Evolutionary conservation across 2,329 filamentous ascomycete species (phyloP).

Genomic region (Aphanocladium album): DNA sequence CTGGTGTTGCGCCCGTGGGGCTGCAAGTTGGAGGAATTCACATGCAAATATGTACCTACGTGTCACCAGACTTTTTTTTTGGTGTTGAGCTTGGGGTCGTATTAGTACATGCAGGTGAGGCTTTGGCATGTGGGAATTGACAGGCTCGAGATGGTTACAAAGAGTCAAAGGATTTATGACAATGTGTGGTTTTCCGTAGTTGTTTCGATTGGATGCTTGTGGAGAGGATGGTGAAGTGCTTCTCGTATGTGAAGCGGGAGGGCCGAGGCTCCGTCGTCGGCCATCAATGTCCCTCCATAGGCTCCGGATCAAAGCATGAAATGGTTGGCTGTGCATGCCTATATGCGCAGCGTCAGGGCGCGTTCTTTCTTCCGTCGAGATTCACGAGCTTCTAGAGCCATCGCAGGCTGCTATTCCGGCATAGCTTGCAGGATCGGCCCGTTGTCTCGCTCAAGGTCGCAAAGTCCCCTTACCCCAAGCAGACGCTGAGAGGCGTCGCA

Average conservation of each 20-base stretch:
- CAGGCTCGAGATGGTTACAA: neutral
- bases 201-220: neutral
- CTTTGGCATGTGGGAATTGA: slow-evolving; percentile 8
- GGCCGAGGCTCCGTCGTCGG: slow-evolving; percentile 10
- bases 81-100: neutral
- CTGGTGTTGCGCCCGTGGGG: neutral
- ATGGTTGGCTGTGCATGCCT: neutral
- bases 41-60: neutral
- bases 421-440: slow-evolving; percentile 9
- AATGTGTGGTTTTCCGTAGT: neutral
- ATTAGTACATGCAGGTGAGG: neutral
- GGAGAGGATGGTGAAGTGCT: neutral
- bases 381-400: neutral
- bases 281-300: neutral
- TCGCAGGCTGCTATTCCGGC: neutral
- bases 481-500: neutral
- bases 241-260: neutral
- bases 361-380: neutral
- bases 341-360: neutral
- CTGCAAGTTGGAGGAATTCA: neutral
- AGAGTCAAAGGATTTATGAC: neutral
- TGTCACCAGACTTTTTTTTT: neutral
- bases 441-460: slow-evolving; percentile 3
- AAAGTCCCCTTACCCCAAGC: slow-evolving; percentile 8
- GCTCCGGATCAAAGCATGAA: neutral